Conservation (phyloP, 805 yeast genomes). For the Monosporozyma unispora region DNA sequence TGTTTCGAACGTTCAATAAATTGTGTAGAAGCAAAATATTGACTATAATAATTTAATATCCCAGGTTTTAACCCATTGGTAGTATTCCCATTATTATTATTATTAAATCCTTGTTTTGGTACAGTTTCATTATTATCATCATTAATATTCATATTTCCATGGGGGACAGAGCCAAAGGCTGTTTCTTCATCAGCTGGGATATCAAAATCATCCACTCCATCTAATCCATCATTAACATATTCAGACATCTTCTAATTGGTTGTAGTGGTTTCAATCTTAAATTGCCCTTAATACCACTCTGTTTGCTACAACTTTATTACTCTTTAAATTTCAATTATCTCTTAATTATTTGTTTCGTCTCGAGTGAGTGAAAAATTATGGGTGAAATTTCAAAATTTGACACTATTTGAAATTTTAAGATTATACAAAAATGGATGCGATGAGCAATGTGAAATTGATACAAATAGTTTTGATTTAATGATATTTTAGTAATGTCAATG, state of each 20-base stretch:
- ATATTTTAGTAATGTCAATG: no score
- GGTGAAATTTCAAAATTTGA: not conserved
- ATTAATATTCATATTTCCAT: not conserved
- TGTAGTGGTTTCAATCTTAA: no score
- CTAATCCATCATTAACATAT: slow-evolving; percentile 18
- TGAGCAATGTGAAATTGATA: no score
- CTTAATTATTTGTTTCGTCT: not conserved
- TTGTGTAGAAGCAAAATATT: slow-evolving; percentile 12
- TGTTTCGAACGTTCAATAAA: not conserved
- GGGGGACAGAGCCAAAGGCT: slow-evolving; percentile 3
- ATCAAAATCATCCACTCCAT: slow-evolving; percentile 23
- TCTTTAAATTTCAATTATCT: no score
- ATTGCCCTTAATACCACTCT: not conserved
- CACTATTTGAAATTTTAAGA: not conserved
- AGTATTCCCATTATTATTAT: slow-evolving; percentile 1
- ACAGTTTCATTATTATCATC: not conserved
- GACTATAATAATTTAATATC: slow-evolving; percentile 20
- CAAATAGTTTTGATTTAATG: no score
- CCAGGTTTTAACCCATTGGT: slow-evolving; percentile 17
- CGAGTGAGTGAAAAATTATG: not conserved
- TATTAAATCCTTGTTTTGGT: not conserved
- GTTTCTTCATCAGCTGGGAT: slow-evolving; percentile 15
- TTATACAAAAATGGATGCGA: not conserved
- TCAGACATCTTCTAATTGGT: not conserved
- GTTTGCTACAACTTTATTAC: no score